Percentiles rank a stretch among this genome's conserved stretches.
phyloP scores from a whole-genome alignment of 1,284 basidiomycete species.

The Naganishia cerealis region DNA sequence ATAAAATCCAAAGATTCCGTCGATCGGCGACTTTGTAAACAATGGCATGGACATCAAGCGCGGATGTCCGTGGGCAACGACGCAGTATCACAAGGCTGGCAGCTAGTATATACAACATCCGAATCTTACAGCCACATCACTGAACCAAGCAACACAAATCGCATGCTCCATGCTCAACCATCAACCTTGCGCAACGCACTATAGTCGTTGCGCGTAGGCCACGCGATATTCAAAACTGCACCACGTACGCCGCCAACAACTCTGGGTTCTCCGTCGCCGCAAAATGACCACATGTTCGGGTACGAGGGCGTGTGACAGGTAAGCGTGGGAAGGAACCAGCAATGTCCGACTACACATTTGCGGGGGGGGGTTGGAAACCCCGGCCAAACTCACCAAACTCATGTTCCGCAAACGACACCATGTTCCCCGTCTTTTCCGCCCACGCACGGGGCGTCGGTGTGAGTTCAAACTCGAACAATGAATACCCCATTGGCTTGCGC shows the following conservation, averaged over 20 bases:
- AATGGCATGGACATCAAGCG: too few species aligned
- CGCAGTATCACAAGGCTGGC: too few species aligned
- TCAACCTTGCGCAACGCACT: not conserved
- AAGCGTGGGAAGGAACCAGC: too few species aligned
- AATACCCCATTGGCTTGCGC: conserved; percentile 53
- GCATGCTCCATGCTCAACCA: not conserved
- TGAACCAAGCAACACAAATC: too few species aligned
- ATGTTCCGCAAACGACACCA: conserved; percentile 50
- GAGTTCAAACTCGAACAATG: conserved; percentile 52
- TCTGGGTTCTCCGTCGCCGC: conserved; percentile 55
- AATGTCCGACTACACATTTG: too few species aligned
- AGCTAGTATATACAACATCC: too few species aligned
- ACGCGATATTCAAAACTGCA: conserved; percentile 47
- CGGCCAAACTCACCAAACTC: conserved; percentile 44
- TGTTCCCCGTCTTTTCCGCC: conserved; percentile 48
- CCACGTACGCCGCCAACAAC: conserved; percentile 46
- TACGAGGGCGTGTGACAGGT: too few species aligned
- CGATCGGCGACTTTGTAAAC: too few species aligned
- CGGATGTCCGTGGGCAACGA: too few species aligned
- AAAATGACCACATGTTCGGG: conserved; percentile 50
- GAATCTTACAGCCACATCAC: too few species aligned
- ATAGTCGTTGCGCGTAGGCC: conserved; percentile 12
- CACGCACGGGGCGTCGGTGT: conserved; percentile 49
- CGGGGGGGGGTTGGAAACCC: conserved; percentile 37
- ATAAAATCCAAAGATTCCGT: too few species aligned